Conservation (phyloP, 163 green algal species). For the Trebouxiophyceae sp. region DNA sequence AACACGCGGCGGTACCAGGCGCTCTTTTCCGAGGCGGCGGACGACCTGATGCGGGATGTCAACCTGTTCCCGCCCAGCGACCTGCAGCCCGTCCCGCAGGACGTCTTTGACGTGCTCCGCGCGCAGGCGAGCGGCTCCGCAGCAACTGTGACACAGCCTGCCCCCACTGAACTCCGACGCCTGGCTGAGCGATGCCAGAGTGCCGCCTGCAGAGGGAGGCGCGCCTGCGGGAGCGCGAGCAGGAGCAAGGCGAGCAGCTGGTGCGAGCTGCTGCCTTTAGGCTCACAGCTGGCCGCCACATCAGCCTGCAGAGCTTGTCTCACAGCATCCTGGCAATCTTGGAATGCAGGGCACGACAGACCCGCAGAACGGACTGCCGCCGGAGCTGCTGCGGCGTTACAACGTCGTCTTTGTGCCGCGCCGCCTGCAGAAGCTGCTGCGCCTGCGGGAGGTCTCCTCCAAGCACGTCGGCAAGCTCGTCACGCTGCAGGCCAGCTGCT, state of each 20-base stretch:
- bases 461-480: conserved; percentile 55
- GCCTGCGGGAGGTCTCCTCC: conserved; percentile 49
- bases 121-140: conserved; percentile 37
- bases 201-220: conserved; percentile 5
- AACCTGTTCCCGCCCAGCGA: conserved; percentile 21
- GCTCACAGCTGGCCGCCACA: not conserved
- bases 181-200: not conserved
- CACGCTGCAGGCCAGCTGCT: conserved; percentile 37
- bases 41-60: conserved; percentile 53
- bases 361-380: conserved; percentile 46
- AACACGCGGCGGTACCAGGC: conserved; percentile 78
- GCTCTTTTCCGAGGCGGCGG: conserved; percentile 73
- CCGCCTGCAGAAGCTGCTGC: conserved; percentile 19
- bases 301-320: not conserved
- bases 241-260: not conserved
- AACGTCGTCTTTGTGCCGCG: conserved; percentile 68
- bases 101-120: conserved; percentile 86
- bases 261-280: not conserved
- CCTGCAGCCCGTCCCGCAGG: conserved; percentile 34
- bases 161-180: no score
- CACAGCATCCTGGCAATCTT: not conserved
- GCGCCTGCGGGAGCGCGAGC: not conserved
- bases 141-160: no score
- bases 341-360: conserved; percentile 6
- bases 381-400: conserved; percentile 75